A percentile compares a stretch with the other conserved stretches of the same genome.
These are phyloP conservation scores for Phytophthora uliginosa DNA, from an alignment of 352 stramenopile genomes.

Conservation along the genomic window DNA sequence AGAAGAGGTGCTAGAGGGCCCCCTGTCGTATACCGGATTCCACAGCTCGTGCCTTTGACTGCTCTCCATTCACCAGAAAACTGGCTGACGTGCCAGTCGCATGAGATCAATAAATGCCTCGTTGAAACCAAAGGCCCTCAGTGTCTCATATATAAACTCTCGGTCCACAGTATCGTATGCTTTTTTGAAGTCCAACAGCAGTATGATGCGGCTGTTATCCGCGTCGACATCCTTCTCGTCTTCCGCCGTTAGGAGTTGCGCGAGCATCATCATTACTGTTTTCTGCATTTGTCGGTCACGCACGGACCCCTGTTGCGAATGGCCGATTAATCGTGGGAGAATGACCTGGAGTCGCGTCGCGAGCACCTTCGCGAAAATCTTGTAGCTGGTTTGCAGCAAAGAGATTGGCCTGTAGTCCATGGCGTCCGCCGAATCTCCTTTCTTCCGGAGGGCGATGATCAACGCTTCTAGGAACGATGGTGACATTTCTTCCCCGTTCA, in stretches of 20 bases:
- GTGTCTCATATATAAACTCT: background rate
- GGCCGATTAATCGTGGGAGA: background rate
- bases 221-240: background rate
- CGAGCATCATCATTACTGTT: slow-evolving; percentile 2
- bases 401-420: background rate
- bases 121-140: background rate
- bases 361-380: background rate
- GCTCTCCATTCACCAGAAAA: background rate
- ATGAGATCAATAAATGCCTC: background rate
- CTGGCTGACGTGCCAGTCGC: background rate
- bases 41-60: background rate
- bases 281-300: background rate
- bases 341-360: background rate
- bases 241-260: background rate
- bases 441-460: background rate
- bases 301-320: background rate
- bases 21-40: background rate
- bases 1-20: background rate
- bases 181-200: background rate
- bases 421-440: background rate
- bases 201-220: background rate
- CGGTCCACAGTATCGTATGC: background rate
- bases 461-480: background rate
- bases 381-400: background rate
- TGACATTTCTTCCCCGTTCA: background rate